phyloP scores from a whole-genome alignment of 495 filamentous ascomycete genomes.

The Tuber melanosporum region DNA sequence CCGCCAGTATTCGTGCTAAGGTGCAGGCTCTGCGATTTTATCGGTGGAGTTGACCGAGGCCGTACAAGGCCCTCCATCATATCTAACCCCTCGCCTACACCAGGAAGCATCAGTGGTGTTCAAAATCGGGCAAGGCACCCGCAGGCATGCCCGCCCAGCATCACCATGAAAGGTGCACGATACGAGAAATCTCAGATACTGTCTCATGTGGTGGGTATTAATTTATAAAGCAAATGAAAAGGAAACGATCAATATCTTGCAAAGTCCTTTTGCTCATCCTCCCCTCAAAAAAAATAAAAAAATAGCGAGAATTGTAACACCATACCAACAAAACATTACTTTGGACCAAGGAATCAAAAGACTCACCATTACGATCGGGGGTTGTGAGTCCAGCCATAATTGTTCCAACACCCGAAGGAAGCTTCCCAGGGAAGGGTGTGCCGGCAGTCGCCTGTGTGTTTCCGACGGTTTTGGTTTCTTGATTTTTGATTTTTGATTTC shows the following conservation, averaged over 20 bases:
- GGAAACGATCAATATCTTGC: slow-evolving; percentile 18
- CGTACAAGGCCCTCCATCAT: slow-evolving; percentile 34
- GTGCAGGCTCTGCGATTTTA: slow-evolving; percentile 35
- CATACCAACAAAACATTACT: slow-evolving; percentile 18
- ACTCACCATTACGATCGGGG: slow-evolving; percentile 35
- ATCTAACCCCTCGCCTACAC: slow-evolving; percentile 29
- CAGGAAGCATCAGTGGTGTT: slow-evolving; percentile 23
- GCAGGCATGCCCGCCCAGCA: slow-evolving; percentile 14
- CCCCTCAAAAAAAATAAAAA: not conserved
- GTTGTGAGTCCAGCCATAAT: slow-evolving; percentile 24
- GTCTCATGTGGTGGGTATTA: slow-evolving; percentile 5
- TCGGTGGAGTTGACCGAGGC: slow-evolving; percentile 38
- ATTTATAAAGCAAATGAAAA: slow-evolving; percentile 14
- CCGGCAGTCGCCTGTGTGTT: not conserved
- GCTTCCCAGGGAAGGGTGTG: not conserved
- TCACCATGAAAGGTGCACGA: slow-evolving; percentile 18
- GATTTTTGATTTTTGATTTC: not conserved
- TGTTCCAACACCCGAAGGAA: not conserved
- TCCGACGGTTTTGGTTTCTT: not conserved
- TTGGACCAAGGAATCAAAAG: slow-evolving; percentile 29
- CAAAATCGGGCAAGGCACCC: slow-evolving; percentile 16
- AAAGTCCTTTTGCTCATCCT: slow-evolving; percentile 18
- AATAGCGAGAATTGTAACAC: slow-evolving; percentile 8
- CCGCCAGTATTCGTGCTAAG: slow-evolving; percentile 17
- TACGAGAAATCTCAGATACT: not conserved